phyloP scores from a whole-genome alignment of 768 basidiomycete species.

The Panus rudis region DNA sequence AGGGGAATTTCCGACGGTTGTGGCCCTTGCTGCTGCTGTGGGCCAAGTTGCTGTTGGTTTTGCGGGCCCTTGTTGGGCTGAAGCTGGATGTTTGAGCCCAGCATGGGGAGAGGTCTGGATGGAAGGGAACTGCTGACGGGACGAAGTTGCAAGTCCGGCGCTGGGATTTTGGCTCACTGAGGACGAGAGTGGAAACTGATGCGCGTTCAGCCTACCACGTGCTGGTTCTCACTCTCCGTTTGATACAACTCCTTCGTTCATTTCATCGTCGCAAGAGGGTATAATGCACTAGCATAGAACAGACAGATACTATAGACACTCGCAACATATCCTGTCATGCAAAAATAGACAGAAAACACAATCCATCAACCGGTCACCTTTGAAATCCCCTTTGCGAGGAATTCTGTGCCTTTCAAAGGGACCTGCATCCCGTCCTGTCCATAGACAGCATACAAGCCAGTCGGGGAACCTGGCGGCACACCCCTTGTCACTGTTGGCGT shows the following conservation, averaged over 20 bases:
- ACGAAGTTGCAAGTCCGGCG: constrained; percentile 16
- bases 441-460: background rate
- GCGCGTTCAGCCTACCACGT: too few relatives aligned
- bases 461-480: background rate
- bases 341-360: too few relatives aligned
- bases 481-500: background rate
- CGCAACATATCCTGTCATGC: too few relatives aligned
- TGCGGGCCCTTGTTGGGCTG: constrained; percentile 40
- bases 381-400: background rate
- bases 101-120: constrained; percentile 63
- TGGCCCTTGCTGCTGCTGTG: constrained; percentile 49
- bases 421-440: background rate
- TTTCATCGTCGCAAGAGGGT: too few relatives aligned
- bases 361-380: too few relatives aligned
- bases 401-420: background rate
- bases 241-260: too few relatives aligned
- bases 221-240: too few relatives aligned
- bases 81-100: constrained; percentile 60
- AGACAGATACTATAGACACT: too few relatives aligned
- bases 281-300: too few relatives aligned
- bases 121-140: constrained; percentile 19
- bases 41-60: constrained; percentile 32
- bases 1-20: constrained; percentile 55
- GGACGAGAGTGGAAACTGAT: too few relatives aligned
- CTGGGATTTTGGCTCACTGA: too few relatives aligned